Evolutionary conservation across 495 filamentous ascomycete genomes (phyloP).

Genomic region (Corynascus novoguineensis): DNA sequence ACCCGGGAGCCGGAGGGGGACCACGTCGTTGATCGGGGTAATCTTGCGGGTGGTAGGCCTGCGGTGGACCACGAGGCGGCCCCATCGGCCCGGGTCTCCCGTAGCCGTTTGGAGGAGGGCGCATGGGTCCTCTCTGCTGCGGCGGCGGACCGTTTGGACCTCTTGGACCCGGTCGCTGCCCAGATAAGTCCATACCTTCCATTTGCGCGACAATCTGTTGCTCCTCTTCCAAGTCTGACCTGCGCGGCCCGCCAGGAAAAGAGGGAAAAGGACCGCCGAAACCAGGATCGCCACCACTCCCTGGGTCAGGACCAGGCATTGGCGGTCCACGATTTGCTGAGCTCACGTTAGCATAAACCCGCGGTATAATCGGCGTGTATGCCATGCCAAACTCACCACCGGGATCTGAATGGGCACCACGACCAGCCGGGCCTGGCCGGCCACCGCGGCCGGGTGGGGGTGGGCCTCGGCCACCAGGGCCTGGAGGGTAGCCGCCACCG

Average conservation of each 20-base stretch:
- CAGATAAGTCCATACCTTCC: conserved; percentile 54
- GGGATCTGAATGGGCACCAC: conserved; percentile 29
- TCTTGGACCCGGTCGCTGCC: conserved; percentile 31
- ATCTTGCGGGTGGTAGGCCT: conserved; percentile 34
- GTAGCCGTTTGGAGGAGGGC: conserved; percentile 27
- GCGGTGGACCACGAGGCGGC: conserved; percentile 34
- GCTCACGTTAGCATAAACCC: conserved; percentile 6
- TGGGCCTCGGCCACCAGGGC: conserved; percentile 36
- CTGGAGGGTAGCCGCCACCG: conserved; percentile 28
- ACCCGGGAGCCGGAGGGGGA: conserved; percentile 34
- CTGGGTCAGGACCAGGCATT: conserved; percentile 22
- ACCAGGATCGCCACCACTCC: conserved; percentile 43
- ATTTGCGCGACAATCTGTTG: conserved; percentile 50
- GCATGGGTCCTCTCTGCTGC: conserved; percentile 31
- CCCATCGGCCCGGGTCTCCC: conserved; percentile 36
- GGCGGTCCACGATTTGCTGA: conserved; percentile 32
- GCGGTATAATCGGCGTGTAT: background rate
- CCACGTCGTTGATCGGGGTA: conserved; percentile 40
- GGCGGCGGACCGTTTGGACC: conserved; percentile 22
- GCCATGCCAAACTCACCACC: conserved; percentile 26
- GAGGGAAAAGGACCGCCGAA: conserved; percentile 63
- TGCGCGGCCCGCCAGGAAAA: conserved; percentile 51
- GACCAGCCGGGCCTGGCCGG: conserved; percentile 34
- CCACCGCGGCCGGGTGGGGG: conserved; percentile 37
- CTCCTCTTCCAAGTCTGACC: conserved; percentile 41